A percentile compares a stretch with the other conserved stretches of the same genome.
Conservation (phyloP, 495 filamentous ascomycete genomes). For the Talaromyces trachyspermus region DNA sequence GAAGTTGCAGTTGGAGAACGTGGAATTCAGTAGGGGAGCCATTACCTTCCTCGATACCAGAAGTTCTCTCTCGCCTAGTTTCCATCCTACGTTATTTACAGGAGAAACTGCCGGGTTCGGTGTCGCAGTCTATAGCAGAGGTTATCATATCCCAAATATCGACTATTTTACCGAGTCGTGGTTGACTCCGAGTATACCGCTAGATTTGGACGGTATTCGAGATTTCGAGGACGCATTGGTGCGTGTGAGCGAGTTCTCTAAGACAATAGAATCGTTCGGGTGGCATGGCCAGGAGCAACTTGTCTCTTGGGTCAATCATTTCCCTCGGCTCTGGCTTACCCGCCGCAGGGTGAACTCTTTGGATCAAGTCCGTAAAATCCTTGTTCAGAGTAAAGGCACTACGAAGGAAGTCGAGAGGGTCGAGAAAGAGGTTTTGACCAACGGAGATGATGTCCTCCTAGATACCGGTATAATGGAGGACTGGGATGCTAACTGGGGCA, state of each 20-base stretch:
- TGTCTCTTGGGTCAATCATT: constrained; percentile 71
- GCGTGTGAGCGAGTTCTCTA: constrained; percentile 54
- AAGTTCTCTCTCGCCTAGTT: constrained; percentile 43
- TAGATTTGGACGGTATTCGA: constrained; percentile 58
- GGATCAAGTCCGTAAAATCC: constrained; percentile 59
- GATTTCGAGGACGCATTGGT: constrained; percentile 60
- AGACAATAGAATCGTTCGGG: constrained; percentile 49
- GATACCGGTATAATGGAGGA: constrained; percentile 52
- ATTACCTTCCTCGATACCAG: constrained; percentile 20
- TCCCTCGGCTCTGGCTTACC: constrained; percentile 77
- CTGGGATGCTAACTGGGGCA: constrained; percentile 72
- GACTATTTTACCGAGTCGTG: constrained; percentile 61
- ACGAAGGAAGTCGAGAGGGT: constrained; percentile 68
- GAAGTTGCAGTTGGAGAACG: constrained; percentile 21
- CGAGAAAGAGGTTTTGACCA: constrained; percentile 72
- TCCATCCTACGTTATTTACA: constrained; percentile 58
- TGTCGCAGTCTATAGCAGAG: constrained; percentile 54
- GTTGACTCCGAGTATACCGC: constrained; percentile 69
- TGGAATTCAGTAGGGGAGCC: constrained; percentile 26
- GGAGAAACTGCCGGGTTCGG: constrained; percentile 53
- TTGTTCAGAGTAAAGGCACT: constrained; percentile 54
- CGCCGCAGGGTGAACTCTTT: constrained; percentile 73
- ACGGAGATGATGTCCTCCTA: constrained; percentile 55
- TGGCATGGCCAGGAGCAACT: constrained; percentile 66
- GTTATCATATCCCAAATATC: constrained; percentile 60